Percentiles rank a stretch among this genome's conserved stretches.
These are phyloP conservation scores for Penicillium tannophilum DNA, from an alignment of 495 filamentous ascomycete species.

Conservation along the genomic window DNA sequence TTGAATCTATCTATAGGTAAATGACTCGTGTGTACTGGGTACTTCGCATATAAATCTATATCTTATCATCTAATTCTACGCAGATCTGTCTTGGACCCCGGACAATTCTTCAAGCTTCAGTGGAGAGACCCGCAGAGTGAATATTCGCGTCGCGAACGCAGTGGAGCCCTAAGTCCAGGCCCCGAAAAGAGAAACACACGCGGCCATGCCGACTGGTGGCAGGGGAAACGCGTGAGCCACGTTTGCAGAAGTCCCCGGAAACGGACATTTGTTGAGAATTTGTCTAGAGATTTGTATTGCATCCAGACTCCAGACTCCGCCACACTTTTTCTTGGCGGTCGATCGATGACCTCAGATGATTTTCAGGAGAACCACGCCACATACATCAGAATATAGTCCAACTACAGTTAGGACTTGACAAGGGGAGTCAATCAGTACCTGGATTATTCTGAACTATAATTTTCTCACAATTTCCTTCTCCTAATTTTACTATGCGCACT, in stretches of 20 bases:
- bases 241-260: slow-evolving; percentile 22
- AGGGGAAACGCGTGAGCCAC: slow-evolving; percentile 18
- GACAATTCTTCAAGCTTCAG: background rate
- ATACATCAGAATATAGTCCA: background rate
- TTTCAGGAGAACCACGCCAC: slow-evolving; percentile 6
- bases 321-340: background rate
- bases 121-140: background rate
- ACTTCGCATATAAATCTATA: no score
- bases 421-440: no score
- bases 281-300: background rate
- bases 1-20: no score
- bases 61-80: no score
- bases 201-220: slow-evolving; percentile 21
- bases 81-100: background rate
- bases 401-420: no score
- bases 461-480: no score
- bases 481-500: no score
- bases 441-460: no score
- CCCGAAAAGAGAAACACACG: slow-evolving; percentile 8
- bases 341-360: slow-evolving; percentile 6
- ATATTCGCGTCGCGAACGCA: background rate
- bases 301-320: background rate
- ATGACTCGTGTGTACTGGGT: no score
- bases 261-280: slow-evolving; percentile 10
- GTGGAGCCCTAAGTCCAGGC: background rate